A percentile compares a stretch with the other conserved stretches of the same genome.
phyloP scores from a whole-genome alignment of 805 yeast genomes.

The Kockiozyma suomiensis region DNA sequence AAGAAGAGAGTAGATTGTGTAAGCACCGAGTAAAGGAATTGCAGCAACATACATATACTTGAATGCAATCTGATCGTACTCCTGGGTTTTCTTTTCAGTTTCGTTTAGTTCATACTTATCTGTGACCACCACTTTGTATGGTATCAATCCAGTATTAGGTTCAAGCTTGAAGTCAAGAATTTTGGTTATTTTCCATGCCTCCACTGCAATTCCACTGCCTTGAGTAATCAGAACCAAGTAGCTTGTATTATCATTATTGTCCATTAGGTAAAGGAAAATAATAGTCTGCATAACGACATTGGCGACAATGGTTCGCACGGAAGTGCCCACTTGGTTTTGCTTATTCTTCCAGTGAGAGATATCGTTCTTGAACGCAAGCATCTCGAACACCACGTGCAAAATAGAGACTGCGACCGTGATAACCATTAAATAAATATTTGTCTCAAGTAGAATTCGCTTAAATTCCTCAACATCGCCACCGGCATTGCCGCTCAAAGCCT shows the following conservation, averaged over 20 bases:
- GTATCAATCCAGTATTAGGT: constrained; percentile 29
- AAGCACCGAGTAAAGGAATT: constrained; percentile 45
- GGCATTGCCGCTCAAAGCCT: constrained; percentile 35
- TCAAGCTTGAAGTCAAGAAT: constrained; percentile 40
- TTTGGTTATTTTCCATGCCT: constrained; percentile 50
- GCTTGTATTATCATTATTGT: constrained; percentile 47
- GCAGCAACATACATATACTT: constrained; percentile 45
- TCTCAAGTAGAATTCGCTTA: constrained; percentile 45
- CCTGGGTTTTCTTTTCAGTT: constrained; percentile 47
- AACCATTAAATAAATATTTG: constrained; percentile 44
- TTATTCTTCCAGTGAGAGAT: constrained; percentile 48
- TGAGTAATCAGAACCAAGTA: constrained; percentile 46
- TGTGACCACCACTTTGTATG: constrained; percentile 37
- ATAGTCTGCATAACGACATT: constrained; percentile 48
- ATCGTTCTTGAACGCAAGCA: constrained; percentile 49
- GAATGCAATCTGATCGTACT: constrained; percentile 47
- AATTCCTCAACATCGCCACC: constrained; percentile 45
- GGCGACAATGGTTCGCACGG: constrained; percentile 47
- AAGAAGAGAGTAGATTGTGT: constrained; percentile 45
- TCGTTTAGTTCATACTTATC: constrained; percentile 46
- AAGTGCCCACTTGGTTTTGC: constrained; percentile 47
- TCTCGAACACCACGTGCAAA: constrained; percentile 46
- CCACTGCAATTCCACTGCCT: constrained; percentile 46
- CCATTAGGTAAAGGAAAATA: constrained; percentile 46
- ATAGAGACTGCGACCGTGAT: constrained; percentile 44